A percentile compares a stretch with the other conserved stretches of the same genome.
Conservation (phyloP, 371 early-diverging fungal species). For the Zychaea mexicana region DNA sequence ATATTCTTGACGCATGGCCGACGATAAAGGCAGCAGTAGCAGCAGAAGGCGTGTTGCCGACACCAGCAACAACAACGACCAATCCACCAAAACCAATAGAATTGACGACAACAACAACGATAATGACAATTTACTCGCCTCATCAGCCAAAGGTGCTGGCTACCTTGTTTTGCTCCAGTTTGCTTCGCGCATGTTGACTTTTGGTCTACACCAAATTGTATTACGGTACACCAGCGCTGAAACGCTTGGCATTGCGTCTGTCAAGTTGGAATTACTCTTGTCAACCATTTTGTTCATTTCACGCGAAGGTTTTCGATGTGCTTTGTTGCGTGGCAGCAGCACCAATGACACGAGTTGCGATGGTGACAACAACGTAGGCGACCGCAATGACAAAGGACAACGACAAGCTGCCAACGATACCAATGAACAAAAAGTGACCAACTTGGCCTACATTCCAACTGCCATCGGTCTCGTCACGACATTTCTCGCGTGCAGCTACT, state of each 20-base stretch:
- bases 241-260: conserved; percentile 83
- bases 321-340: conserved; percentile 58
- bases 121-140: conserved; percentile 33
- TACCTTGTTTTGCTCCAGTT: conserved; percentile 82
- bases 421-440: conserved; percentile 67
- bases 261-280: conserved; percentile 85
- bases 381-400: conserved; percentile 9
- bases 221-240: conserved; percentile 67
- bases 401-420: too few species aligned
- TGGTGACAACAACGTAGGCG: background rate
- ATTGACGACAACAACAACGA: background rate
- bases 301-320: conserved; percentile 88
- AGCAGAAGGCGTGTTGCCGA: too few species aligned
- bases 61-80: too few species aligned
- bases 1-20: too few species aligned
- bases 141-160: conserved; percentile 70
- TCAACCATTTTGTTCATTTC: conserved; percentile 90
- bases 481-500: conserved; percentile 54
- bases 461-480: conserved; percentile 61
- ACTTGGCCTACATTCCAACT: conserved; percentile 78
- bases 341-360: conserved; percentile 13
- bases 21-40: too few species aligned
- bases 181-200: conserved; percentile 78
- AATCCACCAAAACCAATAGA: too few species aligned
- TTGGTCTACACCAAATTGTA: conserved; percentile 78